A percentile compares a stretch with the other conserved stretches of the same genome.
Evolutionary conservation across 2,329 filamentous ascomycete genomes (phyloP).

Genomic region (Colletotrichum orbiculare): DNA sequence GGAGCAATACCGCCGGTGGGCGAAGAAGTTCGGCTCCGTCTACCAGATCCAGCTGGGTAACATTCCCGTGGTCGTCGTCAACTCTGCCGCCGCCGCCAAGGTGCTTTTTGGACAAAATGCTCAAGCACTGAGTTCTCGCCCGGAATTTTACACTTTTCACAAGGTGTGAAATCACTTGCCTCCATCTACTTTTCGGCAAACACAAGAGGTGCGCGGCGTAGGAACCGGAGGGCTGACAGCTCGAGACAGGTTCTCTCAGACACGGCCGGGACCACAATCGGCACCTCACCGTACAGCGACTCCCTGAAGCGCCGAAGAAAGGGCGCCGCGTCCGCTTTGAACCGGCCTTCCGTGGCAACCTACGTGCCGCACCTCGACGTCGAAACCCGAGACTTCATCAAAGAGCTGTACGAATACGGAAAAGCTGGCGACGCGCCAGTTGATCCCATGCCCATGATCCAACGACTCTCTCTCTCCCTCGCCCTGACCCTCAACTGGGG

Average conservation of each 20-base stretch:
- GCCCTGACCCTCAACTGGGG: conserved; percentile 76
- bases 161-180: conserved; percentile 50
- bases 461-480: conserved; percentile 71
- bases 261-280: conserved; percentile 75
- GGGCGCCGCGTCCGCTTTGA: conserved; percentile 72
- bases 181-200: neutral
- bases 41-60: conserved; percentile 70
- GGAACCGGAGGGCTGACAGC: neutral
- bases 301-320: conserved; percentile 73
- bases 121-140: conserved; percentile 64
- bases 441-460: conserved; percentile 76
- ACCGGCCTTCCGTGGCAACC: conserved; percentile 71
- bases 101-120: conserved; percentile 63
- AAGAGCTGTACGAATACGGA: conserved; percentile 69
- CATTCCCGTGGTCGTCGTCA: conserved; percentile 66
- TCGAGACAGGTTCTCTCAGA: conserved; percentile 67
- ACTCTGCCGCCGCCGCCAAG: conserved; percentile 62
- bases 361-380: conserved; percentile 72
- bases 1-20: conserved; percentile 67
- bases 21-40: conserved; percentile 58
- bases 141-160: conserved; percentile 70
- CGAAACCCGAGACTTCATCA: conserved; percentile 71
- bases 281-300: conserved; percentile 74
- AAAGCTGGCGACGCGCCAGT: conserved; percentile 63
- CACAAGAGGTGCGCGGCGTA: neutral